A percentile compares a stretch with the other conserved stretches of the same genome.
These are phyloP conservation scores for Colletotrichum tamarilloi DNA, from an alignment of 2,329 filamentous ascomycete species.

Conservation along the genomic window DNA sequence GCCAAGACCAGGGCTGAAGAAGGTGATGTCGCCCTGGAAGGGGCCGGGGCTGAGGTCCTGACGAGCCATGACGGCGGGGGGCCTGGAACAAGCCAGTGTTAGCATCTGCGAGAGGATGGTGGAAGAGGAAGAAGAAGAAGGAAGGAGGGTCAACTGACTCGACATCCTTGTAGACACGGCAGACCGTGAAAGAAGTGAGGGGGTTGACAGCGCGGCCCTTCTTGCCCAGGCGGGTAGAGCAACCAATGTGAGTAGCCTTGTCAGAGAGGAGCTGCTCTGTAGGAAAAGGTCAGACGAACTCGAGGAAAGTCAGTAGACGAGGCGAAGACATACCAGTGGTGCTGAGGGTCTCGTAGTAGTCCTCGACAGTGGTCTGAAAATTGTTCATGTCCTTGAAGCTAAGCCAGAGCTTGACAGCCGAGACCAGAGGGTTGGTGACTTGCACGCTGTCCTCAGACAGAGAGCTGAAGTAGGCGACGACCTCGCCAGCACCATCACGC, in stretches of 20 bases:
- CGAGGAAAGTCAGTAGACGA: too few relatives aligned
- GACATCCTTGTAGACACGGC: constrained; percentile 12
- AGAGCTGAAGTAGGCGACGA: constrained; percentile 4
- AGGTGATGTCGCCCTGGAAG: constrained; percentile 27
- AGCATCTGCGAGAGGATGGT: neutral
- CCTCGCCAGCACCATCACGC: constrained; percentile 15
- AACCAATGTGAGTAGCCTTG: constrained; percentile 10
- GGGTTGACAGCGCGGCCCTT: neutral
- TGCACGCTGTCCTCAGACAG: neutral
- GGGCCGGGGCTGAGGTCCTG: constrained; percentile 14
- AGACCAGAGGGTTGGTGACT: neutral
- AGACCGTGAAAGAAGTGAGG: constrained; percentile 3
- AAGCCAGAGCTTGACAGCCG: constrained; percentile 11
- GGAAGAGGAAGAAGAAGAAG: neutral
- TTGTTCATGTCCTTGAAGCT: neutral
- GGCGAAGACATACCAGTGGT: neutral
- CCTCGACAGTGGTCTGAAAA: neutral
- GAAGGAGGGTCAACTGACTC: neutral
- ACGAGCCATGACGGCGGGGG: neutral
- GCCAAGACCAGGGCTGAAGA: constrained; percentile 25
- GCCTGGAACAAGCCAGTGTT: neutral
- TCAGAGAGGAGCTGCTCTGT: constrained; percentile 15
- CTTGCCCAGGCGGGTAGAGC: neutral
- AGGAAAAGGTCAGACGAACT: neutral
- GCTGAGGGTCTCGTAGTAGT: neutral